Percentiles rank a stretch among this genome's conserved stretches.
Evolutionary conservation across 768 basidiomycete genomes (phyloP).

Genomic region (Agaricus blazei): DNA sequence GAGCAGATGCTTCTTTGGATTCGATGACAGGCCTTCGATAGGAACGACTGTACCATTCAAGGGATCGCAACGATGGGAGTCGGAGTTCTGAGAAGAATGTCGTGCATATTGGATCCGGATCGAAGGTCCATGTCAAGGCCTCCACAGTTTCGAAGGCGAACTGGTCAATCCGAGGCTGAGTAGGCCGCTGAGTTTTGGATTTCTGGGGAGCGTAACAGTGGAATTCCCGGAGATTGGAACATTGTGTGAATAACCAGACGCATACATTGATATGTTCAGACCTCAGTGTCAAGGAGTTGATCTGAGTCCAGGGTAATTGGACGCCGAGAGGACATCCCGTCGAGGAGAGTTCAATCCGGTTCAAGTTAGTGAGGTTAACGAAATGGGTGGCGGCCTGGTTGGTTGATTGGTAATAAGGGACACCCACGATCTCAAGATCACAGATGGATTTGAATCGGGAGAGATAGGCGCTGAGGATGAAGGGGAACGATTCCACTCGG

Average conservation of each 20-base stretch:
- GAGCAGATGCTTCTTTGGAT: not conserved
- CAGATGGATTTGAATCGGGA: not conserved
- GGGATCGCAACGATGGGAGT: not conserved
- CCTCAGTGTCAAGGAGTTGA: not conserved
- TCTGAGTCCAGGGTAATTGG: slow-evolving; percentile 1
- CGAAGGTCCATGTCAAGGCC: not conserved
- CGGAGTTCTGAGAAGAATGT: not conserved
- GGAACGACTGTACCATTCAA: not conserved
- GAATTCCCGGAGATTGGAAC: not conserved
- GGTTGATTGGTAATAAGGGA: not conserved
- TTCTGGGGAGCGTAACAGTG: not conserved
- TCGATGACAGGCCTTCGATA: not conserved
- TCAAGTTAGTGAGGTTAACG: not conserved
- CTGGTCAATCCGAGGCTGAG: not conserved
- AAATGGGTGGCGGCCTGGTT: not conserved
- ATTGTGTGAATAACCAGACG: not conserved
- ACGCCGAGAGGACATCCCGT: not conserved
- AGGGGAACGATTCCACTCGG: not conserved
- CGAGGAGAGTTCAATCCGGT: not conserved
- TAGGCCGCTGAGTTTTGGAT: not conserved
- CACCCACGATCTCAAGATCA: not conserved
- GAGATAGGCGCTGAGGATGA: not conserved
- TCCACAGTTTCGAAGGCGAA: not conserved
- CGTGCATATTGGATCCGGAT: not conserved
- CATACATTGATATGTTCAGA: not conserved